These are phyloP conservation scores for Chenopodium quinoa DNA, from an alignment of 148 eudicot species.

Conservation along the genomic window DNA sequence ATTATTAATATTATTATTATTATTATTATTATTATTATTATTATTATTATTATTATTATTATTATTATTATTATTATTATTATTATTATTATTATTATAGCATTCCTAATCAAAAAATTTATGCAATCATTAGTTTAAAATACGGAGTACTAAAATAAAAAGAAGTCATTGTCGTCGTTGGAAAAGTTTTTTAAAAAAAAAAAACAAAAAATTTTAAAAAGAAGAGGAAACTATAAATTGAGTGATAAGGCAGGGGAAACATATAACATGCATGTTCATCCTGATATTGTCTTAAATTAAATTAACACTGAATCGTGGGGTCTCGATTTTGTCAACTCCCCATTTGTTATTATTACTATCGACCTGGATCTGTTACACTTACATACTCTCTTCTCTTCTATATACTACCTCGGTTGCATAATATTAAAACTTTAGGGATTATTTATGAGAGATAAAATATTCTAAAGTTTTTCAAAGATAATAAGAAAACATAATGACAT, in stretches of 20 bases:
- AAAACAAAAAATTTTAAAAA: too few relatives aligned
- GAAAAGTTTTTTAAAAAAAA: constrained; percentile 8
- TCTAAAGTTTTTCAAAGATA: too few relatives aligned
- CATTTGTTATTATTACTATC: neutral
- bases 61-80: too few relatives aligned
- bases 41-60: too few relatives aligned
- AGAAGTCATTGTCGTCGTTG: neutral
- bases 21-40: too few relatives aligned
- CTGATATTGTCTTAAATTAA: neutral
- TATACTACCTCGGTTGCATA: too few relatives aligned
- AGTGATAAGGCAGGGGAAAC: constrained; percentile 18
- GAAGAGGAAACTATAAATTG: constrained; percentile 17
- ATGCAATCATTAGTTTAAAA: neutral
- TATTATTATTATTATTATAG: too few relatives aligned
- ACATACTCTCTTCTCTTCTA: neutral
- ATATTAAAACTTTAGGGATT: too few relatives aligned
- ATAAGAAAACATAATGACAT: too few relatives aligned
- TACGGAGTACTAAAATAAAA: neutral
- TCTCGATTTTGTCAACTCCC: constrained; percentile 24
- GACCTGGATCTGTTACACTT: neutral
- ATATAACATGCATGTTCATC: constrained; percentile 24
- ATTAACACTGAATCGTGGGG: constrained; percentile 15
- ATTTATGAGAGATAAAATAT: too few relatives aligned
- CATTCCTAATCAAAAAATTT: too few relatives aligned
- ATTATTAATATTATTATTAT: too few relatives aligned